phyloP scores from a whole-genome alignment of 768 basidiomycete species.

The Tulasnella sp. region DNA sequence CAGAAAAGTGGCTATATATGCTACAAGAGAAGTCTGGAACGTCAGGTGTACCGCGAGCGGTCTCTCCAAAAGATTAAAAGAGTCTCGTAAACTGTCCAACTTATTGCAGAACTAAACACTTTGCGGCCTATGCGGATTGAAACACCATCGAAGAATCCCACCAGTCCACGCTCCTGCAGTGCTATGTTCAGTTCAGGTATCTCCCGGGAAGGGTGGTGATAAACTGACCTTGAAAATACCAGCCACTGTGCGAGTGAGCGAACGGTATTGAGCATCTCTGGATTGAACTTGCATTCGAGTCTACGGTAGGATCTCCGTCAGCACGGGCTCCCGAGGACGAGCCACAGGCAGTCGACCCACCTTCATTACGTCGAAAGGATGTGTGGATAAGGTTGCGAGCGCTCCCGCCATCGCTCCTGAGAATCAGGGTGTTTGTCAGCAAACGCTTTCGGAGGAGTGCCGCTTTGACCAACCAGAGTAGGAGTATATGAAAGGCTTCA shows the following conservation, averaged over 20 bases:
- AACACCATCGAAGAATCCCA: slow-evolving; percentile 82
- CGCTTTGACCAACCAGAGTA: background rate
- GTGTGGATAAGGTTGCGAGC: slow-evolving; percentile 78
- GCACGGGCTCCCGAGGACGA: background rate
- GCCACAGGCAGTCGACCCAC: slow-evolving; percentile 38
- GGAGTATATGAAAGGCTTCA: background rate
- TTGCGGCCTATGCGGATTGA: slow-evolving; percentile 81
- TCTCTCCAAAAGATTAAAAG: slow-evolving; percentile 21
- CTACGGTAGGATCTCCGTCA: slow-evolving; percentile 39
- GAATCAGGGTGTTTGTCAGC: background rate
- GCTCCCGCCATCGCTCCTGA: slow-evolving; percentile 73
- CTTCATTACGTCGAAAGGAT: slow-evolving; percentile 94
- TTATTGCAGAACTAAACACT: slow-evolving; percentile 39
- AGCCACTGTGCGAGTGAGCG: slow-evolving; percentile 57
- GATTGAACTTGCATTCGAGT: slow-evolving; percentile 91
- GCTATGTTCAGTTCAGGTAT: background rate
- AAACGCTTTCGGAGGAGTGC: background rate
- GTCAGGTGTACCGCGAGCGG: background rate
- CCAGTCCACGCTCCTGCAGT: slow-evolving; percentile 67
- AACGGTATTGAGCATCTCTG: slow-evolving; percentile 62
- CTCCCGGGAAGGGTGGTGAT: background rate
- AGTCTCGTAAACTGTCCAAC: slow-evolving; percentile 29
- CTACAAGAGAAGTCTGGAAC: background rate
- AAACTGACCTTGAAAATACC: slow-evolving; percentile 65
- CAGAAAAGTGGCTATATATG: background rate